Percentiles rank a stretch among this genome's conserved stretches.
These are phyloP conservation scores for Barnettozyma sp. DNA, from an alignment of 805 yeast species.

Conservation along the genomic window DNA sequence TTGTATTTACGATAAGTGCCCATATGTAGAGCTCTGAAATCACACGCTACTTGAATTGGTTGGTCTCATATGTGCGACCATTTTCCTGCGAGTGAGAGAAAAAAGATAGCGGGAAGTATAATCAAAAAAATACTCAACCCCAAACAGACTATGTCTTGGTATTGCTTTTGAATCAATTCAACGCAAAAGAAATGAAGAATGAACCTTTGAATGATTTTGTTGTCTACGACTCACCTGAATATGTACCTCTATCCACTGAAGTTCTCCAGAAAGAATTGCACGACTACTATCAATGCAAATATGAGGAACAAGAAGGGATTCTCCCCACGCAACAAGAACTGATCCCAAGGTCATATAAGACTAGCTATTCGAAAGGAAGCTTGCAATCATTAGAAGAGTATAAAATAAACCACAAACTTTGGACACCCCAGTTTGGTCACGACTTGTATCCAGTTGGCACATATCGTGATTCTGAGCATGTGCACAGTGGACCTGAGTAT, in stretches of 20 bases:
- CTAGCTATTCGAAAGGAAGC: background rate
- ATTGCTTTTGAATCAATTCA: too few relatives aligned
- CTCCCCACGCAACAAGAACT: slow-evolving; percentile 1
- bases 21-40: too few relatives aligned
- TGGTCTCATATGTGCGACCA: too few relatives aligned
- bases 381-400: background rate
- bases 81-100: too few relatives aligned
- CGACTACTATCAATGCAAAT: slow-evolving; percentile 4
- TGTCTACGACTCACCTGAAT: background rate
- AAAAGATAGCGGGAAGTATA: too few relatives aligned
- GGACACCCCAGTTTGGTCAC: slow-evolving; percentile 9
- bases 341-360: background rate
- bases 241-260: background rate
- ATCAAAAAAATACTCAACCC: too few relatives aligned
- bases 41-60: too few relatives aligned
- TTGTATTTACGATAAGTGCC: too few relatives aligned
- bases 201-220: slow-evolving; percentile 3
- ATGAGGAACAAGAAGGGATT: slow-evolving; percentile 6
- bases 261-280: background rate
- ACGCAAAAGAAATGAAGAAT: background rate
- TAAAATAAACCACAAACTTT: slow-evolving; percentile 8
- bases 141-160: background rate
- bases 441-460: slow-evolving; percentile 2
- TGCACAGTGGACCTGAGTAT: slow-evolving; percentile 1
- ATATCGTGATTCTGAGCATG: slow-evolving; percentile 1